Evolutionary conservation across 2,329 filamentous ascomycete genomes (phyloP).

Genomic region (Epichloe amarillans): DNA sequence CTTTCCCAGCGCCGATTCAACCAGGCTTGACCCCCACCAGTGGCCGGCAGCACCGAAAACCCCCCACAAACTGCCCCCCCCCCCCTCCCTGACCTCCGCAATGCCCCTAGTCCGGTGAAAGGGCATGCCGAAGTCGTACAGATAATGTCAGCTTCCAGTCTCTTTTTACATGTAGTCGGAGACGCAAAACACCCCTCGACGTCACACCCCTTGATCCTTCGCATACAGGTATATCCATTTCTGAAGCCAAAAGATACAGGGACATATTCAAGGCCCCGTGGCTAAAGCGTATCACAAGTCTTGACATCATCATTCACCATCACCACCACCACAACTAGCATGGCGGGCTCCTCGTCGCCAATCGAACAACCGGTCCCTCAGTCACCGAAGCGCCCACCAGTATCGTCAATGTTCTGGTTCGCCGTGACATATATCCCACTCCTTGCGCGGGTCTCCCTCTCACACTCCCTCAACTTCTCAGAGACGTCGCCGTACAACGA

Average conservation of each 20-base stretch:
- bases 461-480: constrained; percentile 55
- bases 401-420: constrained; percentile 16
- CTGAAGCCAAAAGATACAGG: too few relatives aligned
- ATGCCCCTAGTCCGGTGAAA: not conserved
- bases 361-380: not conserved
- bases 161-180: too few relatives aligned
- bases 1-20: not conserved
- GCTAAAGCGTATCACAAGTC: not conserved
- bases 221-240: too few relatives aligned
- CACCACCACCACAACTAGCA: not conserved
- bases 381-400: not conserved
- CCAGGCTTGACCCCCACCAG: too few relatives aligned
- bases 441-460: constrained; percentile 32
- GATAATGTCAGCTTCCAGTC: too few relatives aligned
- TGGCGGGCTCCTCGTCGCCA: not conserved
- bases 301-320: not conserved
- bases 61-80: not conserved
- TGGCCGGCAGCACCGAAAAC: not conserved
- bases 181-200: too few relatives aligned
- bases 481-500: constrained; percentile 65
- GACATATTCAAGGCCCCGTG: too few relatives aligned
- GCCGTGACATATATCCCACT: constrained; percentile 49
- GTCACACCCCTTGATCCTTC: too few relatives aligned
- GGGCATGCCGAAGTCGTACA: too few relatives aligned
- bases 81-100: not conserved